Percentiles rank a stretch among this genome's conserved stretches.
Evolutionary conservation across 1,139 yeast species (phyloP).

Genomic region (Sporopachydermia cereana): DNA sequence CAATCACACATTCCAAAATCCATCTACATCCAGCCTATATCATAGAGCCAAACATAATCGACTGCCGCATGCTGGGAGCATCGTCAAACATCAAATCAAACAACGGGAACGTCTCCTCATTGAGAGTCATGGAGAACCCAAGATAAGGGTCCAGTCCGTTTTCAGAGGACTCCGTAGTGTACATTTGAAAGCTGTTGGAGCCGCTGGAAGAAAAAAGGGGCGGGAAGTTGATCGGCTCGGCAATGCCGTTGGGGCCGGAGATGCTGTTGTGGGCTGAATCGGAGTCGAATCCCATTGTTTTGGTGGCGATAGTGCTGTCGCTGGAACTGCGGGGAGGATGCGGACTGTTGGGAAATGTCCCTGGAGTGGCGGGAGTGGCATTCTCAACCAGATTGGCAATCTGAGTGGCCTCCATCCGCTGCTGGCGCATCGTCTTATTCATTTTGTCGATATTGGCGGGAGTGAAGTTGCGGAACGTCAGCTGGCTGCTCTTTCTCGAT

Average conservation of each 20-base stretch:
- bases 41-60: background rate
- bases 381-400: background rate
- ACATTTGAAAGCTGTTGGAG: background rate
- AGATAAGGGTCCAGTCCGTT: slow-evolving; percentile 5
- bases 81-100: slow-evolving; percentile 5
- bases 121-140: background rate
- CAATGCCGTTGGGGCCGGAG: background rate
- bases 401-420: background rate
- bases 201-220: background rate
- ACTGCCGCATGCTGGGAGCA: background rate
- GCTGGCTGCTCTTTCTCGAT: background rate
- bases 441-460: slow-evolving; percentile 3
- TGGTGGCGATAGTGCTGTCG: background rate
- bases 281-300: background rate
- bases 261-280: background rate
- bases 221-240: background rate
- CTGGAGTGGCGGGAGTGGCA: no score
- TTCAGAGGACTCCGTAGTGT: slow-evolving; percentile 1
- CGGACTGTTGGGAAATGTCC: no score
- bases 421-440: slow-evolving; percentile 1
- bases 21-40: no score
- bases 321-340: background rate
- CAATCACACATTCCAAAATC: no score
- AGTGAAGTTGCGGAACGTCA: background rate
- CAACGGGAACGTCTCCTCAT: slow-evolving; percentile 1